These are phyloP conservation scores for Fagopyrum homotropicum DNA, from an alignment of 148 eudicot genomes.

Conservation along the genomic window DNA sequence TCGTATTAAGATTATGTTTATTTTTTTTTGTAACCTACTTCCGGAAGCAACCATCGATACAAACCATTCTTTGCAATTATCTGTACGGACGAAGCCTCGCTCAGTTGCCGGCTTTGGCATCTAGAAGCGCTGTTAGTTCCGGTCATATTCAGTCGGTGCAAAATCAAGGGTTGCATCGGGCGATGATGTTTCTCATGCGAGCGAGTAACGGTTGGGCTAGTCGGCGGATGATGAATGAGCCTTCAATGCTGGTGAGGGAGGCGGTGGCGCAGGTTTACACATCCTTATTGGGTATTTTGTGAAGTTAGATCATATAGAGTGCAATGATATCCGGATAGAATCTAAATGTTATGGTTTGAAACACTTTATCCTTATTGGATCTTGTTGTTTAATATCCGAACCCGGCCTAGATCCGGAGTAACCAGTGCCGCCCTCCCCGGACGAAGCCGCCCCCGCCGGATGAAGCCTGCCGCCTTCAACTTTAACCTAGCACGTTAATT, in stretches of 20 bases:
- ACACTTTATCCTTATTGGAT: no score
- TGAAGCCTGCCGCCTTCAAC: no score
- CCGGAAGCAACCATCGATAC: conserved; percentile 13
- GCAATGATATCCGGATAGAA: no score
- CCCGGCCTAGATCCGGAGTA: no score
- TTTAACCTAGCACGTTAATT: no score
- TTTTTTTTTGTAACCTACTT: not conserved
- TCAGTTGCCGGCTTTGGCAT: not conserved
- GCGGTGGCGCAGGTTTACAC: conserved; percentile 8
- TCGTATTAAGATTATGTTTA: no score
- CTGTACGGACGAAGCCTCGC: conserved; percentile 12
- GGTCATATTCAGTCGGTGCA: conserved; percentile 14
- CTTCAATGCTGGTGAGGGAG: conserved; percentile 20
- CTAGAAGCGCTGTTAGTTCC: not conserved
- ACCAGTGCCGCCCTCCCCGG: no score
- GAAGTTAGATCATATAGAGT: no score
- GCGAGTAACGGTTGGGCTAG: conserved; percentile 1
- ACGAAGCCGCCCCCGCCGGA: no score
- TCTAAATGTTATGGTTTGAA: no score
- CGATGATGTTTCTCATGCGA: conserved; percentile 12
- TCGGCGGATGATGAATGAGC: conserved; percentile 20
- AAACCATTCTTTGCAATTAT: conserved; percentile 10
- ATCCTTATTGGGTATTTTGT: no score
- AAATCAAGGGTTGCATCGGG: conserved; percentile 14
- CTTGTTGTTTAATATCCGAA: no score